Evolutionary conservation across 208 protist genomes (phyloP), one percentile per base, ranked within the genome.

Genomic region (Leishmania aethiopica): DNA sequence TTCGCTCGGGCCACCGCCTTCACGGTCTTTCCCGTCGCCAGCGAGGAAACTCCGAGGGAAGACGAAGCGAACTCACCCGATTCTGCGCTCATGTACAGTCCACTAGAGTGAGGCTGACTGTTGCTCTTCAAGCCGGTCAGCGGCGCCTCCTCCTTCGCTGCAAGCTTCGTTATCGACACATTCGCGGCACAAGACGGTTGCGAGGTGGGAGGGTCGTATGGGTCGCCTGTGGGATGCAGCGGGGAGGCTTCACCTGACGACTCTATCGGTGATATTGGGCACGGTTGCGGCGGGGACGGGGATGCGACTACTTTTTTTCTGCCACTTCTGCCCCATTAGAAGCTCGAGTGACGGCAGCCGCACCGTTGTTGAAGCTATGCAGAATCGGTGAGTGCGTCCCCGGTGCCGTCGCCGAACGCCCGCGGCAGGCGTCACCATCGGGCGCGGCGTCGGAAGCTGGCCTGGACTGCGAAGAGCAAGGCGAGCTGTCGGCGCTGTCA

Each of bases 401-500:
- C 73, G 15, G 0, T 28, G 73, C 70, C 51, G 25, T 28, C 4
- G n/a, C 40, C 37, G 35, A 22, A 40, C 22, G 13, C 25, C 32
- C 77, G 2, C 73, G 45, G 53, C 72, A 67, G 28, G 70, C 73
- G 71, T 78, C 81, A 3, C 45, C 60, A n/a, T 81, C 81, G 1
- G 81, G 74, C 7, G 60, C 57, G 25, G 60, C 62, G 25, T 77
- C 71, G 13, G 77, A 77, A 32, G 60, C 71, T 28, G 49, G 55
- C 28, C 22, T 66, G 15, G 73, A 67, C 60, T 62, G 60, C 19
- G 72, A 75, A 8, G 60, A 73, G 19, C 13, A 3, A 11, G 77
- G 64, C 1, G 59, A 70, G 37, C 53, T 66, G 2, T 78, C 55
- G 57, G 5, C 53, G 57, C 75, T 55, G 13, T 19, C 75, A 47